A percentile compares a stretch with the other conserved stretches of the same genome.
phyloP scores from a whole-genome alignment of 2,329 filamentous ascomycete genomes.

The Gremmenia infestans region DNA sequence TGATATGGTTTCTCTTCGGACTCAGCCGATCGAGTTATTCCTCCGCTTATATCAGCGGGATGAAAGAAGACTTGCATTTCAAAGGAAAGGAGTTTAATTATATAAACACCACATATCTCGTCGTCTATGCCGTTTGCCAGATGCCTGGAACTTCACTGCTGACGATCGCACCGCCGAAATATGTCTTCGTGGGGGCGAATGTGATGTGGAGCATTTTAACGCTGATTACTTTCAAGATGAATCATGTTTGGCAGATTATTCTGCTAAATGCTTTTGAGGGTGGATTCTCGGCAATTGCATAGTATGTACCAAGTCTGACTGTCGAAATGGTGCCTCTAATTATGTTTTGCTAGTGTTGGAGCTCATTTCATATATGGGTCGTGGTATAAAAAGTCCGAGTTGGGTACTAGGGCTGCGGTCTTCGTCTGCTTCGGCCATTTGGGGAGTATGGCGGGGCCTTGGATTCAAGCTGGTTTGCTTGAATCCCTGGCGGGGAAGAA shows the following conservation, averaged over 20 bases:
- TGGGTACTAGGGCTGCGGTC: conserved; percentile 37
- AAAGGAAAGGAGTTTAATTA: too few species aligned
- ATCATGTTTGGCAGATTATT: conserved; percentile 40
- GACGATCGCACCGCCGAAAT: conserved; percentile 35
- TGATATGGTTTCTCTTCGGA: conserved; percentile 46
- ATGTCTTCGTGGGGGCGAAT: conserved; percentile 40
- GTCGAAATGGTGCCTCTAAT: too few species aligned
- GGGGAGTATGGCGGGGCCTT: conserved; percentile 41
- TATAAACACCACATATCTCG: too few species aligned
- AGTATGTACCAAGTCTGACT: conserved; percentile 22
- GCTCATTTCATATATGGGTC: conserved; percentile 32
- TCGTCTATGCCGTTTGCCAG: too few species aligned
- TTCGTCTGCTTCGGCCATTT: conserved; percentile 40
- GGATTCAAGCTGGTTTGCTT: conserved; percentile 40
- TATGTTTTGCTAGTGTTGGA: too few species aligned
- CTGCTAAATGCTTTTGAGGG: conserved; percentile 41
- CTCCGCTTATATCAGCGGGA: too few species aligned
- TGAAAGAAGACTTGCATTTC: too few species aligned
- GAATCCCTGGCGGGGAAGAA: conserved; percentile 1
- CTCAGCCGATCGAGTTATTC: too few species aligned
- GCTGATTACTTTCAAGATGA: conserved; percentile 38
- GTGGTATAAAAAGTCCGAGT: conserved; percentile 41
- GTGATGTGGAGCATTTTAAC: conserved; percentile 41
- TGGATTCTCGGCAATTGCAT: conserved; percentile 39
- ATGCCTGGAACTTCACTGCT: conserved; percentile 32